phyloP scores from a whole-genome alignment of 2,329 filamentous ascomycete species.

The Aureobasidium vineae region DNA sequence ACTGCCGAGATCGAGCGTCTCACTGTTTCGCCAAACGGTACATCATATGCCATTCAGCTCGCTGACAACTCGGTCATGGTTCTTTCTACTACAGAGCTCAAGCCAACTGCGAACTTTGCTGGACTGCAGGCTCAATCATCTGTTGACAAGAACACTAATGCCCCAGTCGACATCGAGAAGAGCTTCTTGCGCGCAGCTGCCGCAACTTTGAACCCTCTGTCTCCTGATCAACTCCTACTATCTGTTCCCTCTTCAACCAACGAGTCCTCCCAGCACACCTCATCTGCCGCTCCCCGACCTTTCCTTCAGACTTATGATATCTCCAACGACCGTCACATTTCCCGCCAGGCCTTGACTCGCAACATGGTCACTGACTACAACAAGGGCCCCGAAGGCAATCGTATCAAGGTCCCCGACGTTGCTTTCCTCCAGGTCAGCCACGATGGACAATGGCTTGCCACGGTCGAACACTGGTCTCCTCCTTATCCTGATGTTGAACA shows the following conservation, averaged over 20 bases:
- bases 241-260: slow-evolving; percentile 45
- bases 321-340: slow-evolving; percentile 71
- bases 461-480: slow-evolving; percentile 86
- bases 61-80: slow-evolving; percentile 92
- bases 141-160: slow-evolving; percentile 27
- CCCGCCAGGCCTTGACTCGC: slow-evolving; percentile 83
- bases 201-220: slow-evolving; percentile 44
- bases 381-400: slow-evolving; percentile 66
- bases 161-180: slow-evolving; percentile 41
- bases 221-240: slow-evolving; percentile 45
- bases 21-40: slow-evolving; percentile 73
- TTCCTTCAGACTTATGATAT: slow-evolving; percentile 85
- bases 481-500: slow-evolving; percentile 65
- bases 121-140: slow-evolving; percentile 63
- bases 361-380: slow-evolving; percentile 84
- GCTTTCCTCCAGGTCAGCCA: slow-evolving; percentile 71
- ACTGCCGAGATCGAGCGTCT: slow-evolving; percentile 81
- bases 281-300: slow-evolving; percentile 47
- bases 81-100: slow-evolving; percentile 83
- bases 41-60: slow-evolving; percentile 78
- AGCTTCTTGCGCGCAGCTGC: slow-evolving; percentile 32
- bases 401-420: slow-evolving; percentile 74
- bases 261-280: slow-evolving; percentile 28
- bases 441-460: slow-evolving; percentile 87
- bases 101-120: slow-evolving; percentile 77